phyloP scores from a whole-genome alignment of 169 alveolate genomes.

The Eimeria tenella region DNA sequence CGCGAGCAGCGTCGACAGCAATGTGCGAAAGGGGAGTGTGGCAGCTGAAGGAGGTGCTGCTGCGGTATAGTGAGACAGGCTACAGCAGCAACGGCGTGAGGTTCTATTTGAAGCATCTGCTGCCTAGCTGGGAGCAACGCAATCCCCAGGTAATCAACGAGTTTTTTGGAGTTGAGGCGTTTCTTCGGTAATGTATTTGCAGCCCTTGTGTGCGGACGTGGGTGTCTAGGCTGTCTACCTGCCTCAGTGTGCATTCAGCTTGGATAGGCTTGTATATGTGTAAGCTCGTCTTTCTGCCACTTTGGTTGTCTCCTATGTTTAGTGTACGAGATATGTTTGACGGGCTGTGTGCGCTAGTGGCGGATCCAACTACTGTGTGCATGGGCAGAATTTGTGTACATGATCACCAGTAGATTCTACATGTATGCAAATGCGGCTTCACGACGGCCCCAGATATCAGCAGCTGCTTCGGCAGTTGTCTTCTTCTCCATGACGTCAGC shows the following conservation, averaged over 20 bases:
- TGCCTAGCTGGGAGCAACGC: conserved; percentile 77
- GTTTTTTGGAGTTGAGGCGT: not conserved
- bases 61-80: conserved; percentile 81
- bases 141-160: conserved; percentile 73
- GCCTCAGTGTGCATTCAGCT: no score
- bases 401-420: no score
- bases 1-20: conserved; percentile 37
- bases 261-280: no score
- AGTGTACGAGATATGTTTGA: not conserved
- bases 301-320: not conserved
- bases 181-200: not conserved
- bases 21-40: conserved; percentile 79
- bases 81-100: conserved; percentile 80
- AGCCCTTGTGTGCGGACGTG: not conserved
- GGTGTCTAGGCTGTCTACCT: not conserved
- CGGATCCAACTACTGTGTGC: no score
- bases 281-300: not conserved
- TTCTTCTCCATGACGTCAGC: no score
- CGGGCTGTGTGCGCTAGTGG: no score
- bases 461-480: no score
- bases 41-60: conserved; percentile 79
- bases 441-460: no score
- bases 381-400: no score
- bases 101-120: conserved; percentile 77
- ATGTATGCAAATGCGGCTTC: no score